phyloP scores from a whole-genome alignment of 2,329 filamentous ascomycete species.

The Aspergillus novofumigatus region DNA sequence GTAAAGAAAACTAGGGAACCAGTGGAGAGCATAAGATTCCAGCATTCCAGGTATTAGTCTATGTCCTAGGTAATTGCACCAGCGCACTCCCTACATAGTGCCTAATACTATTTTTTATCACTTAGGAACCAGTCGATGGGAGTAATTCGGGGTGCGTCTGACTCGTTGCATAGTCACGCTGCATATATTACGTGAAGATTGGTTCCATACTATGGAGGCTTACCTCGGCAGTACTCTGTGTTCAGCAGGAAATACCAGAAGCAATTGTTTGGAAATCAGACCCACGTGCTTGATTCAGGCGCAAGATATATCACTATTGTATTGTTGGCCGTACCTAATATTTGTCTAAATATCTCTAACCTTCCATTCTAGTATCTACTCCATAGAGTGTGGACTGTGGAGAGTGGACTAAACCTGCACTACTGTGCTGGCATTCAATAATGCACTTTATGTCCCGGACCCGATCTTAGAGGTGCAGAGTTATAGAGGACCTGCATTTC shows the following conservation, averaged over 20 bases:
- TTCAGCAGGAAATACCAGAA: neutral
- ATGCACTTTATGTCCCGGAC: neutral
- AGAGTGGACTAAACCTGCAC: neutral
- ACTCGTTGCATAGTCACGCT: too few species aligned
- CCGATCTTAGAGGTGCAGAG: neutral
- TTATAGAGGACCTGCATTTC: neutral
- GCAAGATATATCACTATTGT: neutral
- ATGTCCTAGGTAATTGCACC: neutral
- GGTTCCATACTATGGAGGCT: neutral
- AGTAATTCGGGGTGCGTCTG: neutral
- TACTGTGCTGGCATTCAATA: neutral
- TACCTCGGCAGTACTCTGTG: neutral
- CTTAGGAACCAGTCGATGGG: too few species aligned
- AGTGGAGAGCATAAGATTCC: neutral
- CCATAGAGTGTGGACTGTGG: too few species aligned
- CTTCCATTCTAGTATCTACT: too few species aligned
- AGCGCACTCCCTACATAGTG: too few species aligned
- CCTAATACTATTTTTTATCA: too few species aligned
- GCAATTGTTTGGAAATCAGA: neutral
- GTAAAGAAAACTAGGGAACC: neutral
- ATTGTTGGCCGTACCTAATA: neutral
- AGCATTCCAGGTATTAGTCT: neutral
- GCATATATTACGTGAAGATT: neutral
- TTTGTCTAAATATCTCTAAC: neutral
- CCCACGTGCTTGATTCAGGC: neutral